Conservation (phyloP, 2,329 filamentous ascomycete genomes). For the Colletotrichum cordylinicola region DNA sequence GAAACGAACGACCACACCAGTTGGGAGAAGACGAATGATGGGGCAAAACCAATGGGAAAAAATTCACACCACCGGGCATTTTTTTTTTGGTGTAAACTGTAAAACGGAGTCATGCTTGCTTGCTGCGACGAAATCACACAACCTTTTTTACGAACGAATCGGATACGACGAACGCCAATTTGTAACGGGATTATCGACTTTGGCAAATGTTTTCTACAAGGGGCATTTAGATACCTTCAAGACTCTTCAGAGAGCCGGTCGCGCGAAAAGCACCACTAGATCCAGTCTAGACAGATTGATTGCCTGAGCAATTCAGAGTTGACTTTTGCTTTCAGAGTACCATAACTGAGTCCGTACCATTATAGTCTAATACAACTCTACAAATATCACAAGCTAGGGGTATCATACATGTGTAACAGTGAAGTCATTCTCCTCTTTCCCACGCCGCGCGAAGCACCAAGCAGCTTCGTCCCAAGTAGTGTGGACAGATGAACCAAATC, state of each 20-base stretch:
- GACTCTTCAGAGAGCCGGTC: conserved; percentile 23
- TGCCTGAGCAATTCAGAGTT: background rate
- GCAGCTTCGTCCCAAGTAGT: background rate
- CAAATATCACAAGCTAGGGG: background rate
- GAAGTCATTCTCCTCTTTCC: background rate
- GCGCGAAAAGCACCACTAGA: conserved; percentile 7
- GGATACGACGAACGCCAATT: background rate
- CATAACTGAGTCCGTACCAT: background rate
- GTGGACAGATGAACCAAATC: background rate
- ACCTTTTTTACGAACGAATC: background rate
- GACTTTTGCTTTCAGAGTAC: background rate
- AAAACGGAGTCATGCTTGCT: conserved; percentile 15
- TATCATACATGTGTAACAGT: background rate
- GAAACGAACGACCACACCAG: background rate
- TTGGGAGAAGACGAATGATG: conserved; percentile 11
- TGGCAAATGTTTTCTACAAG: conserved; percentile 10
- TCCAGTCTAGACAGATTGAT: conserved; percentile 12
- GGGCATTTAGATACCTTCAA: conserved; percentile 14
- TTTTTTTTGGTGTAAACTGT: background rate
- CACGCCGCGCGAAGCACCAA: background rate
- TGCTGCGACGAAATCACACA: background rate
- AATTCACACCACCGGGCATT: background rate
- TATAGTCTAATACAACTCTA: background rate
- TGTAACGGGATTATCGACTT: background rate
- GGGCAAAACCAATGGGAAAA: background rate